Conservation (phyloP, 176 grass and related monocot species). For the Aegilops longissima region DNA sequence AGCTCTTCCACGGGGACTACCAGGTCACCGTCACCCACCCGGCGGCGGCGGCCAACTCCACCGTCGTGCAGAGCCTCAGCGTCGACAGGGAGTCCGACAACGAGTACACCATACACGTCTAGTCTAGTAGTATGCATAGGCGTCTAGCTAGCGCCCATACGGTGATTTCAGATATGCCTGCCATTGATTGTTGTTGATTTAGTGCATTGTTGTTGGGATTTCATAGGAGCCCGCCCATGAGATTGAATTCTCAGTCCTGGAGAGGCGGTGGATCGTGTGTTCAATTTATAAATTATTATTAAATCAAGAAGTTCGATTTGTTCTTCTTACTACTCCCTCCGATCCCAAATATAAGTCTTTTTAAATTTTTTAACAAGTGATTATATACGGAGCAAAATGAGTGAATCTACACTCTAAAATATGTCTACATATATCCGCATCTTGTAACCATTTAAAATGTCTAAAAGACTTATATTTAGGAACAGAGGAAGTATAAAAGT, state of each 20-base stretch:
- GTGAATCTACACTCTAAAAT: no score
- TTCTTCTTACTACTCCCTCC: constrained; percentile 12
- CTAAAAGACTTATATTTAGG: no score
- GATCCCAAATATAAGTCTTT: no score
- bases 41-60: constrained; percentile 40
- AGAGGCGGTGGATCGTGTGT: constrained; percentile 42
- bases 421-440: no score
- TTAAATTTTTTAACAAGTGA: no score
- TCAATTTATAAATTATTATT: background rate
- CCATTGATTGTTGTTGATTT: constrained; percentile 30
- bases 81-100: constrained; percentile 44
- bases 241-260: constrained; percentile 42
- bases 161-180: background rate
- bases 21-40: constrained; percentile 60
- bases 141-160: background rate
- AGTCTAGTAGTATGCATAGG: background rate
- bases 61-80: constrained; percentile 52
- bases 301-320: constrained; percentile 20
- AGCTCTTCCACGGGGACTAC: constrained; percentile 77
- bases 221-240: constrained; percentile 34
- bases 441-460: no score
- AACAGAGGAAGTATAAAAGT: background rate
- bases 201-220: constrained; percentile 13
- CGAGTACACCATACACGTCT: constrained; percentile 54
- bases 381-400: no score